Percentiles rank a stretch among this genome's conserved stretches.
Evolutionary conservation across 169 alveolate species (phyloP).

Genomic region (Eimeria falciformis): DNA sequence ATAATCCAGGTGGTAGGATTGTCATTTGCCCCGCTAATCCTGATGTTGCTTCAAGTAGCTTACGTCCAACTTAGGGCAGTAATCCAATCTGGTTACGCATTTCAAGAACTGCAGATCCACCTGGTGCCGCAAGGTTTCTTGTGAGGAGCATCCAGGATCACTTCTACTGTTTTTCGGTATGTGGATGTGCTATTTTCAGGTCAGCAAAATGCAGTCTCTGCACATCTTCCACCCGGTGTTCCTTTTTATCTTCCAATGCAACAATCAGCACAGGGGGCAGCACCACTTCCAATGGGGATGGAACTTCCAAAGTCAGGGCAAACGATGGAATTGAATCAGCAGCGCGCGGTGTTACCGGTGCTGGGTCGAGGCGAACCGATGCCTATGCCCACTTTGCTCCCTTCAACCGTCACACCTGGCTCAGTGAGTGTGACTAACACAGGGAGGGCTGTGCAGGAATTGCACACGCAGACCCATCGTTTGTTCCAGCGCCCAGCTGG

Average conservation of each 20-base stretch:
- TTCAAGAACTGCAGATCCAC: not conserved
- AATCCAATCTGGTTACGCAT: not conserved
- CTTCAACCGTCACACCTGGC: constrained; percentile 6
- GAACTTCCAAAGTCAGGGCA: not conserved
- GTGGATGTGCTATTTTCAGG: not conserved
- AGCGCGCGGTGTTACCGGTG: not conserved
- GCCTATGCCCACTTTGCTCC: not conserved
- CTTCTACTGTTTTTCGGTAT: not conserved
- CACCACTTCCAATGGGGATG: not conserved
- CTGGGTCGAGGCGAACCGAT: not conserved
- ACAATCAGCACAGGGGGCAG: not conserved
- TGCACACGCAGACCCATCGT: not conserved
- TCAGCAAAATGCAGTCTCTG: not conserved
- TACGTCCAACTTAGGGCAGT: not conserved
- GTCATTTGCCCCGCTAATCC: no score
- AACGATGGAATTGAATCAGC: not conserved
- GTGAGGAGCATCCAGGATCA: not conserved
- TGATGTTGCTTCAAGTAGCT: not conserved
- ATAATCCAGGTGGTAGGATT: not conserved
- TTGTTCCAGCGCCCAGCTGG: not conserved
- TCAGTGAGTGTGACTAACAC: not conserved
- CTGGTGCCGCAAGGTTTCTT: not conserved
- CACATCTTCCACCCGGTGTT: not conserved
- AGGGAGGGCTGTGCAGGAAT: constrained; percentile 20
- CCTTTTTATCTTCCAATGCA: not conserved